Conservation (phyloP, 169 alveolate species). For the Eimeria nieschulzi region DNA sequence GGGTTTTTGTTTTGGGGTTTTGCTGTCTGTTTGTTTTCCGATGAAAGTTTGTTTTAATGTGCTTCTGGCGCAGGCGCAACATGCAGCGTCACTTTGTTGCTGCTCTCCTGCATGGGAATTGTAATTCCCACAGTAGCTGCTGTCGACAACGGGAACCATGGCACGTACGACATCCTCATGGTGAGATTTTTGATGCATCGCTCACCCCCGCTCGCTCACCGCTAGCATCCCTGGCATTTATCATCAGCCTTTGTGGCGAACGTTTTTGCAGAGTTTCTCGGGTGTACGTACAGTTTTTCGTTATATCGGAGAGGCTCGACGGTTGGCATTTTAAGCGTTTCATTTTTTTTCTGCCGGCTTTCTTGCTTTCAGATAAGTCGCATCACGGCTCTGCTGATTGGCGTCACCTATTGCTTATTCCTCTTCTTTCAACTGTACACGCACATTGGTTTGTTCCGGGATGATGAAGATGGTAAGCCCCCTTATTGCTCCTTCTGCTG, state of each 20-base stretch:
- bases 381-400: conserved; percentile 83
- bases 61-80: conserved; percentile 82
- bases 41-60: neutral
- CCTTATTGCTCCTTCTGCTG: neutral
- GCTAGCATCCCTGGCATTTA: too few species aligned
- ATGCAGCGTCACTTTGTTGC: conserved; percentile 84
- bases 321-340: too few species aligned
- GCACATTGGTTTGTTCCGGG: conserved; percentile 83
- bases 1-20: neutral
- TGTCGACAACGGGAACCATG: conserved; percentile 64
- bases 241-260: too few species aligned
- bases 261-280: too few species aligned
- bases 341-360: too few species aligned
- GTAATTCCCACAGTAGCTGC: conserved; percentile 86
- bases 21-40: neutral
- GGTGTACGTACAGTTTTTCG: too few species aligned
- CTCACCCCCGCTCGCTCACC: too few species aligned
- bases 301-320: too few species aligned
- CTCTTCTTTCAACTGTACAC: conserved; percentile 87
- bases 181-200: neutral
- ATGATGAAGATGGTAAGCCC: conserved; percentile 77
- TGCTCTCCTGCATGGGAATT: conserved; percentile 86
- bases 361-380: conserved; percentile 83
- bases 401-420: conserved; percentile 83
- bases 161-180: conserved; percentile 48